Base-by-base conservation (phyloP, 768 basidiomycete species). In the Xerocomellus amylosporus region DNA sequence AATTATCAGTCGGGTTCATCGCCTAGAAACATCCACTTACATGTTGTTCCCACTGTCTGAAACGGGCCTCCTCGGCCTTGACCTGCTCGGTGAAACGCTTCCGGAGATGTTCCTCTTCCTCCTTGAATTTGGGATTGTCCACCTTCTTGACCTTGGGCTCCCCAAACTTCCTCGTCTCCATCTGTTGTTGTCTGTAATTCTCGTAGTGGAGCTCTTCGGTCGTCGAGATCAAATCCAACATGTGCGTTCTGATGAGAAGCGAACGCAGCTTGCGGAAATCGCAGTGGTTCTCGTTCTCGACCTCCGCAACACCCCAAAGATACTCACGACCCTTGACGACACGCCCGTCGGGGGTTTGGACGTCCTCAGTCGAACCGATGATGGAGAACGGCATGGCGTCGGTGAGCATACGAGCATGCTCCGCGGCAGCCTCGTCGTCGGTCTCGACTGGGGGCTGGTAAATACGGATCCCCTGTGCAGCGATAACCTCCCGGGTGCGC, bases 271-370 rank as follows among this genome's bases (percentile, higher is more conserved):
- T 98, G 76, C 90, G 90, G 86, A 99, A 99, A 75, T 98, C 97
- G 71, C 97, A 99, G 76, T 99, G 97, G 71, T 88, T 88, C 77
- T 99, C 97, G 70, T 99, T 98, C 75, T 99, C 97, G 57, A 99
- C 96, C 79, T 99, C 97, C 9, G 97, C 97, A n/a, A 99, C 94
- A 79, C 97, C 97, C 97, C 97, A 99, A 14, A 96, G 85, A 70
- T 99, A 99, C 73, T 98, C 92, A 64, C 97, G 87, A 43, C 97
- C 97, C 75, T 98, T 98, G 68, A 99, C 97, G 33, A 84, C 74
- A 53, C 94, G 85, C 12, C 97, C 97, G 68, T 98, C 96, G 22
- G 79, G 75, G 4, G 93, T 98, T 64, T 83, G 82, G 44, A 99
- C 96, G 61, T 99, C 96, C 67, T 95, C 87, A 0, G 92, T 98